phyloP scores from a whole-genome alignment of 306 rosid species.

The Trifolium dubium region DNA sequence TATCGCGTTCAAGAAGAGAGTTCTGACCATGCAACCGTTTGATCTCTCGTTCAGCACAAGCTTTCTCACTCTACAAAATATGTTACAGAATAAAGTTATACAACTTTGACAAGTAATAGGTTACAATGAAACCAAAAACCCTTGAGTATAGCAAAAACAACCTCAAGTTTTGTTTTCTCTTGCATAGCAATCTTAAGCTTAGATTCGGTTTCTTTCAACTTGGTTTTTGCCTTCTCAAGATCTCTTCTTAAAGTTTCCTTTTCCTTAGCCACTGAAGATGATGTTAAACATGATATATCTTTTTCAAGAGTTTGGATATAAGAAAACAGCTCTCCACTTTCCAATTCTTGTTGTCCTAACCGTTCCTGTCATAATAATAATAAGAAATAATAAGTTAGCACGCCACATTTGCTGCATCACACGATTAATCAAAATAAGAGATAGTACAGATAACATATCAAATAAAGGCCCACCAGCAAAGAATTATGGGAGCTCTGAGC shows the following conservation, averaged over 20 bases:
- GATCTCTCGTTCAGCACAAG: conserved; percentile 75
- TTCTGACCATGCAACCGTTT: conserved; percentile 77
- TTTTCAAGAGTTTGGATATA: conserved; percentile 70
- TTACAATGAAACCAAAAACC: conserved; percentile 35
- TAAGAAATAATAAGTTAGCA: conserved; percentile 24
- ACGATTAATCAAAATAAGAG: conserved; percentile 25
- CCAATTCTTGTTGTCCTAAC: conserved; percentile 58
- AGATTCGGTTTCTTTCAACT: conserved; percentile 77
- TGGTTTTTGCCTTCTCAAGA: conserved; percentile 72
- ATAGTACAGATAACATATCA: conserved; percentile 28
- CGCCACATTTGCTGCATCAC: conserved; percentile 5
- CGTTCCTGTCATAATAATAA: conserved; percentile 53
- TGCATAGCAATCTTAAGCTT: conserved; percentile 83
- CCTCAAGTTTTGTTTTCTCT: conserved; percentile 95
- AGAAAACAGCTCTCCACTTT: conserved; percentile 65
- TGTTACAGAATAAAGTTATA: conserved; percentile 35
- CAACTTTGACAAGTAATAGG: conserved; percentile 25
- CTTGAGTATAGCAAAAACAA: conserved; percentile 42
- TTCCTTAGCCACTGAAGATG: conserved; percentile 76
- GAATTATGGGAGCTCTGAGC: conserved; percentile 59
- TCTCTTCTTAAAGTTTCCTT: conserved; percentile 77
- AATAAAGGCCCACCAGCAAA: conserved; percentile 54
- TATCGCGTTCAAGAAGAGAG: conserved; percentile 86
- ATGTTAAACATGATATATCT: conserved; percentile 62
- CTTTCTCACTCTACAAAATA: conserved; percentile 75